Evolutionary conservation across 2,329 filamentous ascomycete genomes (phyloP).

Genomic region (Colletotrichum truncatum): DNA sequence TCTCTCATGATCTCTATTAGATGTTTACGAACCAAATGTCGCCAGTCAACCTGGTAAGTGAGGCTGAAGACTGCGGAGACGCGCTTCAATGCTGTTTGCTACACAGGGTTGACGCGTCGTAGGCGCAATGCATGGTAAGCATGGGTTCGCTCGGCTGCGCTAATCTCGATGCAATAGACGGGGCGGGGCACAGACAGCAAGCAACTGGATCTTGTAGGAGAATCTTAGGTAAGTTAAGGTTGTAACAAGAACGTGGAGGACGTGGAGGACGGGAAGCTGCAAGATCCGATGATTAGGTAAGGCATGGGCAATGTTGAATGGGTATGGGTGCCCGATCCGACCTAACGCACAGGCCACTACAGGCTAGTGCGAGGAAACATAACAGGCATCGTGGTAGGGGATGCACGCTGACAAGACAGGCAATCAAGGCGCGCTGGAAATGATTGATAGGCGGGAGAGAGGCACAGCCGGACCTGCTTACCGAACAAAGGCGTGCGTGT

Average conservation of each 20-base stretch:
- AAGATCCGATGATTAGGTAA: neutral
- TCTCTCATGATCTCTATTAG: neutral
- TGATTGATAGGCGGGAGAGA: no score
- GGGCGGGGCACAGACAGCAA: neutral
- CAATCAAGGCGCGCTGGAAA: no score
- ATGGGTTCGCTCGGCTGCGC: neutral
- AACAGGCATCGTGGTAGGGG: neutral
- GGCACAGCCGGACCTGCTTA: slow-evolving; percentile 23
- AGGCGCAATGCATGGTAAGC: neutral
- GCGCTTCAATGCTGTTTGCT: neutral
- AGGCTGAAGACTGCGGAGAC: slow-evolving; percentile 16
- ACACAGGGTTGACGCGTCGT: slow-evolving; percentile 15
- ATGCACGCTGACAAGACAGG: neutral
- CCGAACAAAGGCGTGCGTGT: slow-evolving; percentile 10
- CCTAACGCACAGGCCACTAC: neutral
- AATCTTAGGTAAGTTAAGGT: slow-evolving; percentile 12
- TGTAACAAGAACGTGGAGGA: slow-evolving; percentile 1
- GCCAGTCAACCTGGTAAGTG: neutral
- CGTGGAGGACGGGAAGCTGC: neutral
- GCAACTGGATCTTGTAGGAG: neutral
- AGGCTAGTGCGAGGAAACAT: neutral
- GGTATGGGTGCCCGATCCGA: slow-evolving; percentile 4
- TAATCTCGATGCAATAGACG: neutral
- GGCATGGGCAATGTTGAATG: neutral
- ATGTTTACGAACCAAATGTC: neutral